A percentile compares a stretch with the other conserved stretches of the same genome.
Evolutionary conservation across 2,329 filamentous ascomycete genomes (phyloP).

Genomic region (Hymenoscyphus salicellus): DNA sequence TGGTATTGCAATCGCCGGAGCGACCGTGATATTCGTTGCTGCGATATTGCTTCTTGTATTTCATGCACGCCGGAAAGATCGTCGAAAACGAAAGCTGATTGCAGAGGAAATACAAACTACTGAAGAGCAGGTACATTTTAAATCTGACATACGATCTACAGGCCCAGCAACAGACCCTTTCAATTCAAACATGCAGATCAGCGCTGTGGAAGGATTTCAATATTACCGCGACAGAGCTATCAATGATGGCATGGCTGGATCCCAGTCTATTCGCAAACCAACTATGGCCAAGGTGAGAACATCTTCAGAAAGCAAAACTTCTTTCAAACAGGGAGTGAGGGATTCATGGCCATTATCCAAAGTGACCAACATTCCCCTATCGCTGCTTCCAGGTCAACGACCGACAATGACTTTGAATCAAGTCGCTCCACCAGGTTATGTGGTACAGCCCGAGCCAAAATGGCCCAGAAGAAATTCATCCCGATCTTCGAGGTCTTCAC

Average conservation of each 20-base stretch:
- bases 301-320: slow-evolving; percentile 13
- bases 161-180: slow-evolving; percentile 13
- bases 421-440: slow-evolving; percentile 31
- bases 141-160: slow-evolving; percentile 15
- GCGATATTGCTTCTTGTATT: slow-evolving; percentile 9
- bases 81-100: slow-evolving; percentile 6
- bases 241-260: slow-evolving; percentile 10
- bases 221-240: slow-evolving; percentile 4
- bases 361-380: slow-evolving; percentile 16
- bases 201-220: slow-evolving; percentile 9
- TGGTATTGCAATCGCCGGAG: slow-evolving; percentile 24
- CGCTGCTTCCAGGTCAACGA: slow-evolving; percentile 22
- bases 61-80: slow-evolving; percentile 21
- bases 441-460: slow-evolving; percentile 22
- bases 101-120: slow-evolving; percentile 10
- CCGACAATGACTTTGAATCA: slow-evolving; percentile 23
- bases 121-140: slow-evolving; percentile 29
- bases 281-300: slow-evolving; percentile 19
- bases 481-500: slow-evolving; percentile 5
- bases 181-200: slow-evolving; percentile 13
- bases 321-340: slow-evolving; percentile 22
- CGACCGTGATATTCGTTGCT: slow-evolving; percentile 14
- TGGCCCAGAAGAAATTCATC: slow-evolving; percentile 19
- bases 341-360: slow-evolving; percentile 32
- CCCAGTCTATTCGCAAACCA: slow-evolving; percentile 12